A percentile compares a stretch with the other conserved stretches of the same genome.
Conservation (phyloP, 768 basidiomycete species). For the Tylopilus sp. region DNA sequence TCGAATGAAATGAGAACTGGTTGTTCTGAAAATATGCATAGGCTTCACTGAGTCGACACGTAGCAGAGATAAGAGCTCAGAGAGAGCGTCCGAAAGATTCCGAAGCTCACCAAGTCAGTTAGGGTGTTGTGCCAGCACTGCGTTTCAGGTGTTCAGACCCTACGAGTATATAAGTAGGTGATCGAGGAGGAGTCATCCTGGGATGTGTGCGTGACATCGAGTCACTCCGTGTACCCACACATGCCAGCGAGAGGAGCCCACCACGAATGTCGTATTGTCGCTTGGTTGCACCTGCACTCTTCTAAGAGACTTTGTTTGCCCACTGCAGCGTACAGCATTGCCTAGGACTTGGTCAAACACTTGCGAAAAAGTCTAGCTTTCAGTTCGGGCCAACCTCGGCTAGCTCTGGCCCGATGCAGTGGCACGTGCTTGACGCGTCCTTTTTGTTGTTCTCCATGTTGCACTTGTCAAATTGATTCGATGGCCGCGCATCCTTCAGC, state of each 20-base stretch:
- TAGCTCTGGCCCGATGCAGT: no score
- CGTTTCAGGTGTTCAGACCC: not conserved
- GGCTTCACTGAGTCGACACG: conserved; percentile 3
- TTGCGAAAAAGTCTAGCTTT: no score
- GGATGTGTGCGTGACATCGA: not conserved
- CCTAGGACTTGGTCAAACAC: no score
- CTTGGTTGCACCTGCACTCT: not conserved
- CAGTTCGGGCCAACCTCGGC: no score
- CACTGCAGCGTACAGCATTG: no score
- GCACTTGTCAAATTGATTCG: no score
- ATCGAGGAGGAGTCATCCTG: not conserved
- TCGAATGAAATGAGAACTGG: not conserved
- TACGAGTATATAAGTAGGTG: not conserved
- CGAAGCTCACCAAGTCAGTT: conserved; percentile 1
- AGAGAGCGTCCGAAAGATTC: not conserved
- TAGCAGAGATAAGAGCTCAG: not conserved
- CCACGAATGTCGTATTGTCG: not conserved
- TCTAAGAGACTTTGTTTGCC: no score
- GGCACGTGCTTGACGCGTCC: conserved; percentile 18
- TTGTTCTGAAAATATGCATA: conserved; percentile 12
- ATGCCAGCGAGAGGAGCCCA: no score
- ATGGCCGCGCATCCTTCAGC: conserved; percentile 12
- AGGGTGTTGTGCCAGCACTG: not conserved
- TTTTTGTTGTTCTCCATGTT: no score
- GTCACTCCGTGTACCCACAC: not conserved